These are phyloP conservation scores for Echites panduratus DNA, from an alignment of 257 asterid species.

Conservation along the genomic window DNA sequence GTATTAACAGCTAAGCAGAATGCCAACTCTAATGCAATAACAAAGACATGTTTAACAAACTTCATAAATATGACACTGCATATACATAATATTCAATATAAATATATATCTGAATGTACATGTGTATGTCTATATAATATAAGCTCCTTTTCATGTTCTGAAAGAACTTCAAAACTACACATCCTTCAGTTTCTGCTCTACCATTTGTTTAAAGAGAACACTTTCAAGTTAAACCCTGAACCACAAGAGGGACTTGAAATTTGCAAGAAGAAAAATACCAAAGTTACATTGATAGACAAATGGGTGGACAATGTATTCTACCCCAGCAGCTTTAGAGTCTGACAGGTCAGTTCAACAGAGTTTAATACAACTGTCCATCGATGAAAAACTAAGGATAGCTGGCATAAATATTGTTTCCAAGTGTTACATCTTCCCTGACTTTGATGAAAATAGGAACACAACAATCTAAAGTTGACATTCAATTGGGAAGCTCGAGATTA, in stretches of 20 bases:
- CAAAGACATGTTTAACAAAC: background rate
- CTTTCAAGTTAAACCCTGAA: background rate
- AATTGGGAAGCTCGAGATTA: background rate
- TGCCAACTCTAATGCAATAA: background rate
- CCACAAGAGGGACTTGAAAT: background rate
- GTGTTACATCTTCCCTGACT: background rate
- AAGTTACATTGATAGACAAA: background rate
- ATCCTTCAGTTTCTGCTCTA: background rate
- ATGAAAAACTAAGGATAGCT: background rate
- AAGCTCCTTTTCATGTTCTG: background rate
- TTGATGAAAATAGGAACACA: background rate
- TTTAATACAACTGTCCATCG: background rate
- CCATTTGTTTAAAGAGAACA: background rate
- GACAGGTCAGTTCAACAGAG: background rate
- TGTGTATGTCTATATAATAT: too few relatives aligned
- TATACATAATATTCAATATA: too few relatives aligned
- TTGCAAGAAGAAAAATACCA: background rate
- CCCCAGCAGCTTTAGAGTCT: background rate
- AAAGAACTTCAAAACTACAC: background rate
- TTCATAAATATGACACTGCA: background rate
- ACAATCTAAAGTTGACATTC: background rate
- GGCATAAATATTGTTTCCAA: background rate
- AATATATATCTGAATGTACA: too few relatives aligned
- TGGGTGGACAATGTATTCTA: background rate
- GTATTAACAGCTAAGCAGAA: background rate